These are phyloP conservation scores for Claviceps spartinae DNA, from an alignment of 2,329 filamentous ascomycete species.

Conservation along the genomic window DNA sequence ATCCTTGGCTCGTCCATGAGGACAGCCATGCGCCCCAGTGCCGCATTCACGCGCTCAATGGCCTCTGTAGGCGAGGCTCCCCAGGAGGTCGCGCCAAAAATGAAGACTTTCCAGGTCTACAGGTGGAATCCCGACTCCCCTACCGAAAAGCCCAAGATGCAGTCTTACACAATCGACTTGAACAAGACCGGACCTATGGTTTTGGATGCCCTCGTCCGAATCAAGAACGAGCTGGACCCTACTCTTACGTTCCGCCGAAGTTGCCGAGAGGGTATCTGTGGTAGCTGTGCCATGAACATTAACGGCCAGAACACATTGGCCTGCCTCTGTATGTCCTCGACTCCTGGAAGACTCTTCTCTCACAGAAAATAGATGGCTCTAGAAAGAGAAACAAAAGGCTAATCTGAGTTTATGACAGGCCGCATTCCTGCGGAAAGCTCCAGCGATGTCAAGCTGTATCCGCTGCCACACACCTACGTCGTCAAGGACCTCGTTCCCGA, in stretches of 20 bases:
- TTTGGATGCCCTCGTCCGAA: constrained; percentile 87
- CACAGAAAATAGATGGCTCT: not conserved
- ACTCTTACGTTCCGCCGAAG: constrained; percentile 91
- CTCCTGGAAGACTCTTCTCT: not conserved
- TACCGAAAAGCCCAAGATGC: constrained; percentile 86
- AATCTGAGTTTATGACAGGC: constrained; percentile 38
- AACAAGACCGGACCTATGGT: constrained; percentile 99
- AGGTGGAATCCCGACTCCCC: constrained; percentile 94
- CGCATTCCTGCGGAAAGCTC: constrained; percentile 76
- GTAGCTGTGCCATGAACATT: constrained; percentile 99
- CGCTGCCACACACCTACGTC: constrained; percentile 94
- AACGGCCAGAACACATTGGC: constrained; percentile 96
- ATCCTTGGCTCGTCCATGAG: constrained; percentile 33
- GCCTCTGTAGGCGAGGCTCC: constrained; percentile 45
- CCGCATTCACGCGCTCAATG: constrained; percentile 37
- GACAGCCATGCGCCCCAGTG: constrained; percentile 25
- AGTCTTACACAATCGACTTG: constrained; percentile 85
- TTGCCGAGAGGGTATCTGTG: constrained; percentile 96
- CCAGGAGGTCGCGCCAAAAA: constrained; percentile 48
- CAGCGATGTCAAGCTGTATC: constrained; percentile 88
- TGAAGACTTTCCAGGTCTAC: constrained; percentile 98
- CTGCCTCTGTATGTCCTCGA: constrained; percentile 68
- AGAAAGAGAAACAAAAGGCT: not conserved
- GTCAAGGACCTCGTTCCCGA: constrained; percentile 98
- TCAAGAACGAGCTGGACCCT: constrained; percentile 98